Evolutionary conservation across 495 filamentous ascomycete genomes (phyloP), one percentile per base, ranked within the genome.

Genomic region (Tuber magnatum): DNA sequence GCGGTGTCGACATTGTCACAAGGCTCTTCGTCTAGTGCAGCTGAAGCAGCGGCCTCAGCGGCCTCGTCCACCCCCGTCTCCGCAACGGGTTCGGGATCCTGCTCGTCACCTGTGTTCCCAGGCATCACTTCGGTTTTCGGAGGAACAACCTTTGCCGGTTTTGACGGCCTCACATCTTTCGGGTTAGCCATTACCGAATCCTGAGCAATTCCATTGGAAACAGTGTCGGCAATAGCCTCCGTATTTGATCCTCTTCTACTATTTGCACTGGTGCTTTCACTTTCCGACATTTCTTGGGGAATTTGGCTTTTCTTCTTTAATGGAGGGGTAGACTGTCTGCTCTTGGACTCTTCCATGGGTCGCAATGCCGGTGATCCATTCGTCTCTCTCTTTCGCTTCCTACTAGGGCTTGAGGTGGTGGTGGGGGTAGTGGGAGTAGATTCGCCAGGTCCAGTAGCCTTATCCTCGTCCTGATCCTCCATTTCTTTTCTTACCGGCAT

Each of bases 1-100:
- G 85, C 84, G 69, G 83, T 85, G 75, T 90, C 90, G 38, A 84
- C 85, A 76, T 87, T 86, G 71, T 88, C 87, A 44, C 75, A 71
- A 73, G 76, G 73, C 32, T 82, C 78, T 65, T 82, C 80, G 46
- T 82, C 80, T 44, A 73, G 70, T 18, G 74, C 71, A 61, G 74
- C 61, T 16, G 74, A 74, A 71, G 72, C 72, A 28, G 70, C 69
- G 12, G 44, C 73, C 71, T 82, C 77, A 61, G 71, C 51, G 68
- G 72, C 76, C 35, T 80, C 81, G 70, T 78, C 80, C 68, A 74
- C 79, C 69, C 81, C 79, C 48, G 74, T 68, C 44, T 74, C 74
- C 43, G 46, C 69, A 72, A 68, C 74, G 74, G 68, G 71, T 71
- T 81, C 79, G 71, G 72, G 41, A 56, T 76, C 79, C 56, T 73